Evolutionary conservation across 2,329 filamentous ascomycete genomes (phyloP).

Genomic region (Nakataea oryzae): DNA sequence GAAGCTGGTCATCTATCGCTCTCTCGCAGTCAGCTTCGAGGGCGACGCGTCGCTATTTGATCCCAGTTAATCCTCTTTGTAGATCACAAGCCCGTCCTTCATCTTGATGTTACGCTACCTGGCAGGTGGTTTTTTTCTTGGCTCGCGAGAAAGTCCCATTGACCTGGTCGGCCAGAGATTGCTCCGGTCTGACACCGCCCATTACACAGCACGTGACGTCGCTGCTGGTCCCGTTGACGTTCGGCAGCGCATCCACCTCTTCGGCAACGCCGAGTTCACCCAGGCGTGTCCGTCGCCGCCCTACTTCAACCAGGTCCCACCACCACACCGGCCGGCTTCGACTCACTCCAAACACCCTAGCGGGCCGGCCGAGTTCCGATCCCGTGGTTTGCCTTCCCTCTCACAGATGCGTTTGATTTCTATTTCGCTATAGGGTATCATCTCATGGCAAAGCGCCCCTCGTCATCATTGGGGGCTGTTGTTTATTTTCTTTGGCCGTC

Average conservation of each 20-base stretch:
- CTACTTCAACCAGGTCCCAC: background rate
- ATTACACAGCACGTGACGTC: background rate
- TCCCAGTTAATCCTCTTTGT: background rate
- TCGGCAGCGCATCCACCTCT: background rate
- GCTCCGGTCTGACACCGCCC: background rate
- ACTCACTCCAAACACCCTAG: background rate
- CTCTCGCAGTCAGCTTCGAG: too few relatives aligned
- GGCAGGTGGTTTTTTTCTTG: background rate
- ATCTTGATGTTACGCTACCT: background rate
- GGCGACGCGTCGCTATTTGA: too few relatives aligned
- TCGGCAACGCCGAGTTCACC: background rate
- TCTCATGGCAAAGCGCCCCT: background rate
- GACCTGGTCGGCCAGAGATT: background rate
- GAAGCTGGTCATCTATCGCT: too few relatives aligned
- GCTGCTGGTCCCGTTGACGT: background rate
- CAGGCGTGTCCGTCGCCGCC: background rate
- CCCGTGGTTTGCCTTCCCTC: background rate
- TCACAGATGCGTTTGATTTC: background rate
- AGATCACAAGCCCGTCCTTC: too few relatives aligned
- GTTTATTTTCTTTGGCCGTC: slow-evolving; percentile 18
- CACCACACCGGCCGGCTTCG: background rate
- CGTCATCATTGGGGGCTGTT: background rate
- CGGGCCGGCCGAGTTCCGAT: background rate
- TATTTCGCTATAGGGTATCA: background rate
- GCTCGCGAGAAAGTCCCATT: background rate